A percentile compares a stretch with the other conserved stretches of the same genome.
Conservation (phyloP, 129 eudicot species). For the Tanacetum coccineum region DNA sequence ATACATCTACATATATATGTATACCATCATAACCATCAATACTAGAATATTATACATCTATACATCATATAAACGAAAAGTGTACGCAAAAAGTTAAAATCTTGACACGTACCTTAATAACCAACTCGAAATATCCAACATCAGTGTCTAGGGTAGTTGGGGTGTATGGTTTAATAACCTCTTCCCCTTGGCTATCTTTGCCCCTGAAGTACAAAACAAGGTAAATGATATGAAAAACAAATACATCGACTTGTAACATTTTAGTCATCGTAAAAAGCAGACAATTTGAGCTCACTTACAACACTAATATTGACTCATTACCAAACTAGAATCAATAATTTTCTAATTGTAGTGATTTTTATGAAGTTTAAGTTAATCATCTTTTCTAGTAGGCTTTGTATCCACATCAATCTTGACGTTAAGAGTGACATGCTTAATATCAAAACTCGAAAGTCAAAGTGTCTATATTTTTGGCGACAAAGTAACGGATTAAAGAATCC, state of each 20-base stretch:
- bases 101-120: constrained; percentile 61
- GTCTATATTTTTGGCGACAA: neutral
- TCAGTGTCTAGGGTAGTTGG: constrained; percentile 93
- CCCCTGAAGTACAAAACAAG: constrained; percentile 50
- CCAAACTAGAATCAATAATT: constrained; percentile 7
- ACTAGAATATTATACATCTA: neutral
- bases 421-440: neutral
- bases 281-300: neutral
- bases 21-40: constrained; percentile 12
- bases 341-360: neutral
- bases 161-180: constrained; percentile 88
- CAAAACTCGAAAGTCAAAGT: neutral
- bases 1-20: constrained; percentile 57
- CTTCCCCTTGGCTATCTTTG: constrained; percentile 92
- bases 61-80: neutral
- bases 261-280: neutral
- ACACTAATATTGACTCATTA: neutral
- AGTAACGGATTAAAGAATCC: neutral
- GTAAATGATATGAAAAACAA: neutral
- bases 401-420: neutral
- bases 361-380: neutral
- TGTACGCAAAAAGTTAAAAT: neutral
- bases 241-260: neutral
- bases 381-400: neutral
- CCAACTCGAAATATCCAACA: constrained; percentile 90